A percentile compares a stretch with the other conserved stretches of the same genome.
Conservation (phyloP, 2,329 filamentous ascomycete species). For the Tolypocladium guangdongense region DNA sequence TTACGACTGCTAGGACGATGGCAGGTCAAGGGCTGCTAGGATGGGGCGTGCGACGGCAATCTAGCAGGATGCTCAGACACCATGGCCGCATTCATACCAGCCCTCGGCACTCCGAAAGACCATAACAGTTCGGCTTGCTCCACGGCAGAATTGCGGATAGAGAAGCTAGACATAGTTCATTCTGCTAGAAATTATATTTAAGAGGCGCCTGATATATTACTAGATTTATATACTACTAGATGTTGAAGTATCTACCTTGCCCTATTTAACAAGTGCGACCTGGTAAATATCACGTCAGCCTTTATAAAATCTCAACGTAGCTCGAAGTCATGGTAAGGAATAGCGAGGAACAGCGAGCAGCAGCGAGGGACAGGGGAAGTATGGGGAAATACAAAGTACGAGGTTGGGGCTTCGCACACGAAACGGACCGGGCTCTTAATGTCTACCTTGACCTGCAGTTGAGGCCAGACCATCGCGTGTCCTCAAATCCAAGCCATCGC, state of each 20-base stretch:
- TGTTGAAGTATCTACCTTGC: too few species aligned
- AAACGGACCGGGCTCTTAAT: rapidly evolving
- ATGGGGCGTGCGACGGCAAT: not conserved
- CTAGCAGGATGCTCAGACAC: not conserved
- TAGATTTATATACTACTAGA: too few species aligned
- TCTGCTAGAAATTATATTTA: too few species aligned
- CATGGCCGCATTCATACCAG: not conserved
- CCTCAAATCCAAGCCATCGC: not conserved
- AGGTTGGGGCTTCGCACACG: too few species aligned
- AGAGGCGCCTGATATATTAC: too few species aligned
- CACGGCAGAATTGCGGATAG: not conserved
- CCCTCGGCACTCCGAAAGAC: not conserved
- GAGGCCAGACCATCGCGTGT: not conserved
- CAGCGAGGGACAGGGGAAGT: not conserved
- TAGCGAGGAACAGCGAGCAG: not conserved
- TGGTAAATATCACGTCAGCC: too few species aligned
- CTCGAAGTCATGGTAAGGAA: not conserved
- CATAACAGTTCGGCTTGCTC: too few species aligned
- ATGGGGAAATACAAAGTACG: not conserved
- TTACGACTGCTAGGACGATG: not conserved
- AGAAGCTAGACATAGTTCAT: not conserved
- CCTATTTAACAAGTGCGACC: too few species aligned
- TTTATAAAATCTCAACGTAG: too few species aligned
- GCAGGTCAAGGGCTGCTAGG: not conserved
- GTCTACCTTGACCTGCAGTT: not conserved